Evolutionary conservation across 495 filamentous ascomycete genomes (phyloP).

Genomic region (Xylaria palmicola): DNA sequence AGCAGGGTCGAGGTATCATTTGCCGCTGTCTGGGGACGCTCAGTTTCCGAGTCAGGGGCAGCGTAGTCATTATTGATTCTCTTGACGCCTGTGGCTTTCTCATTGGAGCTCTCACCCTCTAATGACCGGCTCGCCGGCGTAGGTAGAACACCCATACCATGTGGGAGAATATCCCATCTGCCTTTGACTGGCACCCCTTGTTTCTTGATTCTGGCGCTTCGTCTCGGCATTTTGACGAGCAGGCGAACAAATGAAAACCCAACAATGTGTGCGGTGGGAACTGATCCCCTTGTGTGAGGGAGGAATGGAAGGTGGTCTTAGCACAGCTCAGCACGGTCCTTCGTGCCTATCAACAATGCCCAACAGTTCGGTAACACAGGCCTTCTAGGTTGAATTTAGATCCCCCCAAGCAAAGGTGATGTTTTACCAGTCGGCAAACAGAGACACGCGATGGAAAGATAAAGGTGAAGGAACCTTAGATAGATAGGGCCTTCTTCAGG

Average conservation of each 20-base stretch:
- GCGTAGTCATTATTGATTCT: not conserved
- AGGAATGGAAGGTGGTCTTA: not conserved
- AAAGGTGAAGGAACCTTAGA: not conserved
- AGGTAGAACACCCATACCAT: slow-evolving; percentile 36
- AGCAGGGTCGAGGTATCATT: not conserved
- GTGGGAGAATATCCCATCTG: slow-evolving; percentile 37
- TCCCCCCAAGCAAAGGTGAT: no score
- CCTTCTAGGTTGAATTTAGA: no score
- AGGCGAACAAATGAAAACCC: no score
- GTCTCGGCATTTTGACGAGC: not conserved
- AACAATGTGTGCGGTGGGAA: no score
- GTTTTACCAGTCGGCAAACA: no score
- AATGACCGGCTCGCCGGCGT: not conserved
- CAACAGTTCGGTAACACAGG: no score
- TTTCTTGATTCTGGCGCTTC: slow-evolving; percentile 12
- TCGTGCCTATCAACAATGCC: no score
- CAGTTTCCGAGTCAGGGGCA: not conserved
- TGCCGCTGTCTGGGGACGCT: not conserved
- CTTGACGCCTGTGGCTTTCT: not conserved
- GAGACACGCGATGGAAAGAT: not conserved
- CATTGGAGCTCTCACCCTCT: not conserved
- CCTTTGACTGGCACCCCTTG: slow-evolving; percentile 25
- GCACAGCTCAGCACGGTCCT: no score
- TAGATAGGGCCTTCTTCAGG: no score
- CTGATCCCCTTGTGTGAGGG: no score